Percentiles rank a stretch among this genome's conserved stretches.
Conservation (phyloP, 2,329 filamentous ascomycete genomes). For the Paecilomyces formosus region DNA sequence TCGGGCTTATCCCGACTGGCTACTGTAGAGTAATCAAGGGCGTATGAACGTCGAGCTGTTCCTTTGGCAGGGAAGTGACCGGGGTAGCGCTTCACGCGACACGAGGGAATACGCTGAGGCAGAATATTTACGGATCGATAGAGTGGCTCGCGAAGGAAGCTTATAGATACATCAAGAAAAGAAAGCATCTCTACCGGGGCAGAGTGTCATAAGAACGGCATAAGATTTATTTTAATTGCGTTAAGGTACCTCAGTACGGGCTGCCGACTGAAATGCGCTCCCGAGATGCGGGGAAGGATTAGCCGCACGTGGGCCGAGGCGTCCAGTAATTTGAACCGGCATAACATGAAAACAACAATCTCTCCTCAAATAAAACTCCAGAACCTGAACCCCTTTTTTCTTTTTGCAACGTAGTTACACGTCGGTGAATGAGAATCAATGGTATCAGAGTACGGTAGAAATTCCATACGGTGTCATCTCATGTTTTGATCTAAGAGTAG, state of each 20-base stretch:
- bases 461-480: conserved; percentile 10
- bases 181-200: background rate
- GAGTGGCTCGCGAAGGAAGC: background rate
- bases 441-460: conserved; percentile 10
- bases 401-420: background rate
- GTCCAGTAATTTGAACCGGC: background rate
- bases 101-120: background rate
- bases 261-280: background rate
- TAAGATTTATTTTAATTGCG: background rate
- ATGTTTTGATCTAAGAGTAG: conserved; percentile 58
- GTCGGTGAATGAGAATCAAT: background rate
- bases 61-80: background rate
- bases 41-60: background rate
- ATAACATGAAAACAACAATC: background rate
- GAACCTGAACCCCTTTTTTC: background rate
- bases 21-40: background rate
- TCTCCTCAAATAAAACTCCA: background rate
- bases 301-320: background rate
- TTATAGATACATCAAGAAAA: background rate
- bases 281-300: background rate
- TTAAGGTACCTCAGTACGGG: background rate
- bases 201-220: background rate
- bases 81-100: background rate
- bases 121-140: background rate
- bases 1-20: background rate